Evolutionary conservation across 441 rosid genomes (phyloP).

Genomic region (Viola pubescens): DNA sequence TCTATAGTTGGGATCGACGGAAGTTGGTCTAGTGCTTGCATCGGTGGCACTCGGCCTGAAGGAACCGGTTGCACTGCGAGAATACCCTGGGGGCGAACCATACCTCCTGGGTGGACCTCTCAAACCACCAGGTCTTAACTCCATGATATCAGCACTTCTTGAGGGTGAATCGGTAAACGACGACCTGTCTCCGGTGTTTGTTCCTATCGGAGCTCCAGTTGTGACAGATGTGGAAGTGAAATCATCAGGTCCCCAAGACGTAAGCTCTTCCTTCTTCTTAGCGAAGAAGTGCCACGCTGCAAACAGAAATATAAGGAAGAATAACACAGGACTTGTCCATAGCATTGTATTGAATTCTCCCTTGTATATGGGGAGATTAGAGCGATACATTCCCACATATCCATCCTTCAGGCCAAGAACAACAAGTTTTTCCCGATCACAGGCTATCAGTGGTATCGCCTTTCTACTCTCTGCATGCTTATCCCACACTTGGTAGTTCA

Average conservation of each 20-base stretch:
- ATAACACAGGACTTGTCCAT: conserved; percentile 82
- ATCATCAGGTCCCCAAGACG: conserved; percentile 89
- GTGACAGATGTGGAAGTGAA: conserved; percentile 45
- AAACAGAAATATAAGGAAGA: conserved; percentile 75
- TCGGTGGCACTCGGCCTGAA: conserved; percentile 50
- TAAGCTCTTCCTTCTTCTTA: conserved; percentile 86
- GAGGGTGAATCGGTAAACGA: conserved; percentile 53
- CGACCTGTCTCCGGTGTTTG: conserved; percentile 45
- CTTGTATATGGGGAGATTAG: conserved; percentile 55
- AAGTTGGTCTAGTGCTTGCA: conserved; percentile 41
- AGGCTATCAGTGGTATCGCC: conserved; percentile 56
- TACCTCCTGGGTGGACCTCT: conserved; percentile 50
- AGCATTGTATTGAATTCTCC: conserved; percentile 68
- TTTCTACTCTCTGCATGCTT: conserved; percentile 22
- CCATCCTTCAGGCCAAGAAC: conserved; percentile 76
- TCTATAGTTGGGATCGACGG: conserved; percentile 63
- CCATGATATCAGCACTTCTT: conserved; percentile 52
- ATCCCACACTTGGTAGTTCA: conserved; percentile 38
- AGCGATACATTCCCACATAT: conserved; percentile 68
- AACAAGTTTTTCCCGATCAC: conserved; percentile 75
- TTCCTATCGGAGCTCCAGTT: conserved; percentile 35
- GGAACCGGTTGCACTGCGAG: conserved; percentile 47
- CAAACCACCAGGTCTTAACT: conserved; percentile 43
- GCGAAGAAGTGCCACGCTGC: conserved; percentile 95
- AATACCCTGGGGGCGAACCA: conserved; percentile 56